A percentile compares a stretch with the other conserved stretches of the same genome.
phyloP scores from a whole-genome alignment of 805 yeast genomes.

The Kodamaea jinghongensis region DNA sequence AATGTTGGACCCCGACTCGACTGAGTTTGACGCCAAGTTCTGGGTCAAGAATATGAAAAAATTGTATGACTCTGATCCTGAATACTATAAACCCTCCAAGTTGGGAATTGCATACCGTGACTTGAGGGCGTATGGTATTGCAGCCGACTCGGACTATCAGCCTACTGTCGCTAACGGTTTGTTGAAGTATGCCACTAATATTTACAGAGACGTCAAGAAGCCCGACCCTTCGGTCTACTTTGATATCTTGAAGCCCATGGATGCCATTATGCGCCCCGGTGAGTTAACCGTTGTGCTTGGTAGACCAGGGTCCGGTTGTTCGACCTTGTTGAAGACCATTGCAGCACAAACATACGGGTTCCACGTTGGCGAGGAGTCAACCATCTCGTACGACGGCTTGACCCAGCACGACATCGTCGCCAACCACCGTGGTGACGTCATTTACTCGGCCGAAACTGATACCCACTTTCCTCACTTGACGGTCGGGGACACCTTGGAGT shows the following conservation, averaged over 20 bases:
- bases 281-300: slow-evolving; percentile 41
- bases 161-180: slow-evolving; percentile 50
- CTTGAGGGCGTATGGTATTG: slow-evolving; percentile 61
- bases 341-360: slow-evolving; percentile 39
- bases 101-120: slow-evolving; percentile 59
- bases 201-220: slow-evolving; percentile 15
- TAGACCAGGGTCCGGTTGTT: slow-evolving; percentile 43
- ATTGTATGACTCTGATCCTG: slow-evolving; percentile 52
- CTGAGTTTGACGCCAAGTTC: slow-evolving; percentile 55
- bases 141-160: slow-evolving; percentile 67
- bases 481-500: slow-evolving; percentile 55
- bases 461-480: slow-evolving; percentile 54
- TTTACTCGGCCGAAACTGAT: slow-evolving; percentile 53
- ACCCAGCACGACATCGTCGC: slow-evolving; percentile 25
- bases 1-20: slow-evolving; percentile 57
- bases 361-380: slow-evolving; percentile 30
- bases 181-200: slow-evolving; percentile 18
- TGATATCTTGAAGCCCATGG: slow-evolving; percentile 35
- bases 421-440: slow-evolving; percentile 36
- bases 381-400: slow-evolving; percentile 35
- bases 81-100: slow-evolving; percentile 58
- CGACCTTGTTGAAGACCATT: slow-evolving; percentile 38
- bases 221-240: slow-evolving; percentile 25
- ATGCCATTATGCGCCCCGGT: slow-evolving; percentile 36
- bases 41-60: slow-evolving; percentile 69